Evolutionary conservation across 768 basidiomycete genomes (phyloP).

Genomic region (Megacollybia marginata): DNA sequence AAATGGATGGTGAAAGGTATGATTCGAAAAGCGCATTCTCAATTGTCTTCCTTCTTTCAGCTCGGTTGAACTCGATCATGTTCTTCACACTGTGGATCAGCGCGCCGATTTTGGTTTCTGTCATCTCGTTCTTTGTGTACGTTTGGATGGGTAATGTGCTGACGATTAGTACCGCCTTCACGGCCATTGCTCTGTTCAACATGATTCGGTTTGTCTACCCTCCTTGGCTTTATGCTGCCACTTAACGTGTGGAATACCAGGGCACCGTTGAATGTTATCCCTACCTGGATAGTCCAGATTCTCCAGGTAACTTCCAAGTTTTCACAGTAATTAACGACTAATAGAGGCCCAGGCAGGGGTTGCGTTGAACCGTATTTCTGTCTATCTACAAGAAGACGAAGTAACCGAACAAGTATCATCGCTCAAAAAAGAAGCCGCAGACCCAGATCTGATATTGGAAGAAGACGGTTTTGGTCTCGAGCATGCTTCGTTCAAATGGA

Average conservation of each 20-base stretch:
- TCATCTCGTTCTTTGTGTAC: slow-evolving; percentile 72
- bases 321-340: no score
- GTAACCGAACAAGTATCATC: slow-evolving; percentile 61
- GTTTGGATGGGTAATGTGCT: slow-evolving; percentile 68
- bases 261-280: slow-evolving; percentile 71
- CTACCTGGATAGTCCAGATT: slow-evolving; percentile 71
- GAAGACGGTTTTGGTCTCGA: slow-evolving; percentile 47
- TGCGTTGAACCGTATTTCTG: slow-evolving; percentile 58
- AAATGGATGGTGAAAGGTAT: slow-evolving; percentile 69
- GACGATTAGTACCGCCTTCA: slow-evolving; percentile 78
- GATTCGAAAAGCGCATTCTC: neutral
- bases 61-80: slow-evolving; percentile 63
- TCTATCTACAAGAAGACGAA: slow-evolving; percentile 65
- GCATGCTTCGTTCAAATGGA: slow-evolving; percentile 58
- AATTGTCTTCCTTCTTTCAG: slow-evolving; percentile 21
- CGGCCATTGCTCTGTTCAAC: slow-evolving; percentile 75
- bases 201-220: slow-evolving; percentile 61
- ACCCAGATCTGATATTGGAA: slow-evolving; percentile 15
- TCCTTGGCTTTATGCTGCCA: neutral
- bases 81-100: slow-evolving; percentile 68
- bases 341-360: slow-evolving; percentile 25
- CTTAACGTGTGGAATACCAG: slow-evolving; percentile 20
- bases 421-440: slow-evolving; percentile 35
- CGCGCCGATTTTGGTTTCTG: slow-evolving; percentile 74
- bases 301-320: slow-evolving; percentile 38